Conservation (phyloP, 305 asterid species). For the Fraxinus sp. region DNA sequence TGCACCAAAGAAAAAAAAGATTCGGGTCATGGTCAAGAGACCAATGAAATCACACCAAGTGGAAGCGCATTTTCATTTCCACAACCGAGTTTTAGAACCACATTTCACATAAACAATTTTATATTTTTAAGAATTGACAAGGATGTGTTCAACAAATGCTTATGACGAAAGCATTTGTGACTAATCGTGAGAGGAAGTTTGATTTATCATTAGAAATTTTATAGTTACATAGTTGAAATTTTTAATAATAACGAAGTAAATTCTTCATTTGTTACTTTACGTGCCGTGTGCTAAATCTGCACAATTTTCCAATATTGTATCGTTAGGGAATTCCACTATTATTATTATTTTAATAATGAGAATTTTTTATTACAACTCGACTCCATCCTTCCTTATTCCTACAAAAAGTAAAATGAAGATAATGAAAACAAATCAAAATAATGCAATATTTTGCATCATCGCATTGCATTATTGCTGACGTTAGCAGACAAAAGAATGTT, state of each 20-base stretch:
- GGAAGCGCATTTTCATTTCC: no score
- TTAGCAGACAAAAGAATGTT: not conserved
- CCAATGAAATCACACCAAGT: no score
- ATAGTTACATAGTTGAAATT: no score
- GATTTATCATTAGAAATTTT: not conserved
- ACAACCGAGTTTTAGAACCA: no score
- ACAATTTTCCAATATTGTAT: no score
- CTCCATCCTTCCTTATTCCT: not conserved
- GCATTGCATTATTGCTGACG: conserved; percentile 24
- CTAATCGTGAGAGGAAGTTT: not conserved
- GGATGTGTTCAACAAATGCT: not conserved
- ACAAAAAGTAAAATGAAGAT: not conserved
- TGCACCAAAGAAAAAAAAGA: no score
- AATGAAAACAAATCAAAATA: not conserved
- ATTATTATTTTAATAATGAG: no score
- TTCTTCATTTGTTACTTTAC: no score
- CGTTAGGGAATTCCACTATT: not conserved
- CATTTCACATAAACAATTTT: no score
- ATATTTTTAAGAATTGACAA: not conserved
- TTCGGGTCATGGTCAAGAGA: no score
- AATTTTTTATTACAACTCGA: not conserved
- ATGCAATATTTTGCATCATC: conserved; percentile 21
- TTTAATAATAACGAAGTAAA: not conserved
- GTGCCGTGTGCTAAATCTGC: not conserved
- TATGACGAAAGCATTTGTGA: no score